Conservation (phyloP, 2,329 filamentous ascomycete species). For the Beauveria sp. region DNA sequence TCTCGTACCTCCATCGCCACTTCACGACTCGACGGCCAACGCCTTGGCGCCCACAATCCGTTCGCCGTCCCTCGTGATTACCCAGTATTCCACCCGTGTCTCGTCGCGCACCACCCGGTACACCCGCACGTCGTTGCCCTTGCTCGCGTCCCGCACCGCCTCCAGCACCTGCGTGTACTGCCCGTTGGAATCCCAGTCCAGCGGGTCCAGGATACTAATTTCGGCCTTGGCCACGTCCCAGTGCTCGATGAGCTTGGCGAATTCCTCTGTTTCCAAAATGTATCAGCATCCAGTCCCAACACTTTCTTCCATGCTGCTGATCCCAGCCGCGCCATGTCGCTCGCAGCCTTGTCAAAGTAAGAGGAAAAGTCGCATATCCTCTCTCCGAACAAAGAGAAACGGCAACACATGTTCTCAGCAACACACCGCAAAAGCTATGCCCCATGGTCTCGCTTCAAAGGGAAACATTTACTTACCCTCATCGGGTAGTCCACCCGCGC, state of each 20-base stretch:
- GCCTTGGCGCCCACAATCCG: conserved; percentile 72
- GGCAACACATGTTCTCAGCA: too few relatives aligned
- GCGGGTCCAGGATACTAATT: conserved; percentile 58
- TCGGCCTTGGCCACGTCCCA: conserved; percentile 43
- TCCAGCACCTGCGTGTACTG: conserved; percentile 63
- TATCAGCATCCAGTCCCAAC: not conserved
- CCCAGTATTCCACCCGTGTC: conserved; percentile 69
- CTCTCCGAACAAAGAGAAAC: too few relatives aligned
- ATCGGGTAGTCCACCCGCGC: conserved; percentile 45
- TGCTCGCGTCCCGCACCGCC: conserved; percentile 56
- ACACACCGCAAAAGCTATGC: too few relatives aligned
- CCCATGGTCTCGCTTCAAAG: not conserved
- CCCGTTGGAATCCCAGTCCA: conserved; percentile 65
- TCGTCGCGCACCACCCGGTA: conserved; percentile 60
- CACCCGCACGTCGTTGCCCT: conserved; percentile 63
- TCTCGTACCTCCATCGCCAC: not conserved
- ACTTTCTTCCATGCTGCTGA: too few relatives aligned
- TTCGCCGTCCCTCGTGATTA: conserved; percentile 56
- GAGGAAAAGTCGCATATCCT: not conserved
- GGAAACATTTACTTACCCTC: conserved; percentile 43
- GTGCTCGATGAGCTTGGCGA: conserved; percentile 59
- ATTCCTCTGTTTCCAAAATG: conserved; percentile 47
- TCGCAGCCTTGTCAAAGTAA: not conserved
- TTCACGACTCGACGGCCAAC: conserved; percentile 56
- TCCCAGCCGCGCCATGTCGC: too few relatives aligned